Evolutionary conservation across 208 protist species (phyloP).

Genomic region (Crithidia acanthocephali): DNA sequence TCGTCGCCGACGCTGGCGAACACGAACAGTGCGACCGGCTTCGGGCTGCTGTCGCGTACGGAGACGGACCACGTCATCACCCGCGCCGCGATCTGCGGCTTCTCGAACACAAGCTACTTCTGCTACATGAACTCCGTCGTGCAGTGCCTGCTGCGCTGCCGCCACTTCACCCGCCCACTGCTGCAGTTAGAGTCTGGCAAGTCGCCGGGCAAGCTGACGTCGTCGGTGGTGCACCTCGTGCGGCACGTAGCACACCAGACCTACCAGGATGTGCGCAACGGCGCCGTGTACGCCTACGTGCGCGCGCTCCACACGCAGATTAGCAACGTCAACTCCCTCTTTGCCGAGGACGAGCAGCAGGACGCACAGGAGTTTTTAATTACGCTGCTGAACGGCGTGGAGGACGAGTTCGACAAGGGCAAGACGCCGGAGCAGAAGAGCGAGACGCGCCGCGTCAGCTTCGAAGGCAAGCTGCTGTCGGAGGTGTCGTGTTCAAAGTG

Average conservation of each 20-base stretch:
- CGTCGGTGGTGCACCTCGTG: constrained; percentile 46
- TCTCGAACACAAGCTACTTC: constrained; percentile 93
- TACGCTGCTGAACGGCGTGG: constrained; percentile 82
- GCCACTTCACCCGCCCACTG: constrained; percentile 56
- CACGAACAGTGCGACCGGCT: neutral
- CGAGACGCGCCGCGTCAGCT: constrained; percentile 53
- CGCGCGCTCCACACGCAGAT: constrained; percentile 51
- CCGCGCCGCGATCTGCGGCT: constrained; percentile 66
- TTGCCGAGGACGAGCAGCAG: constrained; percentile 85
- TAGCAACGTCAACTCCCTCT: constrained; percentile 52
- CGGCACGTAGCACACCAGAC: constrained; percentile 56
- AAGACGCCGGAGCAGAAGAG: constrained; percentile 63
- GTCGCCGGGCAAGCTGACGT: constrained; percentile 58
- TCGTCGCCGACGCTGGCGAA: constrained; percentile 10
- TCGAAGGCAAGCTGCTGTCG: constrained; percentile 69
- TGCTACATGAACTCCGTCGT: constrained; percentile 97
- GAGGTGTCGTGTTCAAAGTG: constrained; percentile 70
- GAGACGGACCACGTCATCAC: constrained; percentile 53
- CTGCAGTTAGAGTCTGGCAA: constrained; percentile 25
- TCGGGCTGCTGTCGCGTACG: constrained; percentile 31
- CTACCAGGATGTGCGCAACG: constrained; percentile 55
- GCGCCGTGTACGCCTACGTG: constrained; percentile 50
- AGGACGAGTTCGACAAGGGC: constrained; percentile 82
- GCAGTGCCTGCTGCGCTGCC: constrained; percentile 93
- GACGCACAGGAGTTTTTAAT: constrained; percentile 92